Percentiles rank a stretch among this genome's conserved stretches.
phyloP scores from a whole-genome alignment of 2,329 filamentous ascomycete species.

The Nothomitra cinnamomea region DNA sequence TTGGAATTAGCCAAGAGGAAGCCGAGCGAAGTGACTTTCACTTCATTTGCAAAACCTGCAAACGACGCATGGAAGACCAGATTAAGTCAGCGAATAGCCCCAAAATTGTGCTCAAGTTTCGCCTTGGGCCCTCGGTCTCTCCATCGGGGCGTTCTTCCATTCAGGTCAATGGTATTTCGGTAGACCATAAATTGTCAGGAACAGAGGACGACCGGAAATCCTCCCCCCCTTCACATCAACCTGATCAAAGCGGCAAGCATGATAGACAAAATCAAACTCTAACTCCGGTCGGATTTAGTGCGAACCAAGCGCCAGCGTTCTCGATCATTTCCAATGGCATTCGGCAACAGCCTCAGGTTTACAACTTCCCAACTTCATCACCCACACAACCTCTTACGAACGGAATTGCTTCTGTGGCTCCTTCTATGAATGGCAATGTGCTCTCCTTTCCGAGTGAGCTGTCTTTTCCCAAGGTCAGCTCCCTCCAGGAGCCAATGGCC shows the following conservation, averaged over 20 bases:
- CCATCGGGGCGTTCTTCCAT: constrained; percentile 14
- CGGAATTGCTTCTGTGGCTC: too few relatives aligned
- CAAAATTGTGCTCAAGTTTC: constrained; percentile 44
- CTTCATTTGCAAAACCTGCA: constrained; percentile 69
- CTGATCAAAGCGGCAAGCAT: background rate
- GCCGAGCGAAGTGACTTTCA: constrained; percentile 77
- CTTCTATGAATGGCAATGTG: too few relatives aligned
- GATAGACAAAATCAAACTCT: too few relatives aligned
- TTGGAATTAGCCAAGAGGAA: constrained; percentile 60
- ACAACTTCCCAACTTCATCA: too few relatives aligned
- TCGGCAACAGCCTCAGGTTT: too few relatives aligned
- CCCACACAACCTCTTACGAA: too few relatives aligned
- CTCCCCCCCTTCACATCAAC: background rate
- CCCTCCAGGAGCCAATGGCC: background rate
- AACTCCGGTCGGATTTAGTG: too few relatives aligned
- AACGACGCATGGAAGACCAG: constrained; percentile 42
- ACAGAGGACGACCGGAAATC: background rate
- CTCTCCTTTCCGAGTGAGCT: too few relatives aligned
- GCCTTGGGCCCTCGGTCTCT: constrained; percentile 32
- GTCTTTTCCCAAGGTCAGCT: too few relatives aligned
- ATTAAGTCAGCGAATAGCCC: constrained; percentile 32
- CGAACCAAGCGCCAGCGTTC: too few relatives aligned
- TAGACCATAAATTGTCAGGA: background rate
- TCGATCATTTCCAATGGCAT: too few relatives aligned
- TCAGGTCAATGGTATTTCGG: background rate